Conservation (phyloP, 2,329 filamentous ascomycete species). For the Polytolypa hystricis region DNA sequence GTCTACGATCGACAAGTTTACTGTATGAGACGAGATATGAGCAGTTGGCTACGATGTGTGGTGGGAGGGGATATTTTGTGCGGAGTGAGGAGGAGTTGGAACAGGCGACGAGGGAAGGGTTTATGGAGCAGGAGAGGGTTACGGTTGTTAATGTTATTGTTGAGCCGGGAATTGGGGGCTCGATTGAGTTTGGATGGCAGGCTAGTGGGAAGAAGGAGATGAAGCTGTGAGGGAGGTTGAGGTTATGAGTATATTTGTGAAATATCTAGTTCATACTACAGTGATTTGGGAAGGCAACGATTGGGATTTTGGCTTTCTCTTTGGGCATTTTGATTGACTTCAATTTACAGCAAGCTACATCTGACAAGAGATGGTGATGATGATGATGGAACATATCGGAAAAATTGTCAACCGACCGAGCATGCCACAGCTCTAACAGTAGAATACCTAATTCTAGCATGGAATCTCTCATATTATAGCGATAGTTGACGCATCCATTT, state of each 20-base stretch:
- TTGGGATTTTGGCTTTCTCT: too few species aligned
- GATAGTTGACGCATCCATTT: too few species aligned
- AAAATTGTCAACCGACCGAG: too few species aligned
- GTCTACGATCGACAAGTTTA: conserved; percentile 40
- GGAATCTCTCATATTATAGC: too few species aligned
- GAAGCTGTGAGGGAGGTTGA: conserved; percentile 15
- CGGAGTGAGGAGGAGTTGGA: conserved; percentile 42
- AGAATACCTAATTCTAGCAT: too few species aligned
- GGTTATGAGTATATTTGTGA: neutral
- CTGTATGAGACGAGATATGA: conserved; percentile 46
- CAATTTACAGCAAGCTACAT: too few species aligned
- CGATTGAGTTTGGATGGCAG: conserved; percentile 28
- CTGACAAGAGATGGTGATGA: too few species aligned
- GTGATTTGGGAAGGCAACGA: too few species aligned
- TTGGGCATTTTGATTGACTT: too few species aligned
- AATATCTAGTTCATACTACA: too few species aligned
- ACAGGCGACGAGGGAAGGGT: conserved; percentile 41
- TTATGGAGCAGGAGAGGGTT: conserved; percentile 33
- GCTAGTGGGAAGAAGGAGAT: conserved; percentile 17
- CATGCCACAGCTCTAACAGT: too few species aligned
- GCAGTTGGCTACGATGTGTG: conserved; percentile 44
- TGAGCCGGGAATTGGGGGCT: conserved; percentile 38
- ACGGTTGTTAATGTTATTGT: conserved; percentile 47
- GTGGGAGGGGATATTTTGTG: conserved; percentile 43
- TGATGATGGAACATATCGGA: too few species aligned